Base-by-base conservation (phyloP, 345 rosid genomes). In the Zanthoxylum bungeanum region DNA sequence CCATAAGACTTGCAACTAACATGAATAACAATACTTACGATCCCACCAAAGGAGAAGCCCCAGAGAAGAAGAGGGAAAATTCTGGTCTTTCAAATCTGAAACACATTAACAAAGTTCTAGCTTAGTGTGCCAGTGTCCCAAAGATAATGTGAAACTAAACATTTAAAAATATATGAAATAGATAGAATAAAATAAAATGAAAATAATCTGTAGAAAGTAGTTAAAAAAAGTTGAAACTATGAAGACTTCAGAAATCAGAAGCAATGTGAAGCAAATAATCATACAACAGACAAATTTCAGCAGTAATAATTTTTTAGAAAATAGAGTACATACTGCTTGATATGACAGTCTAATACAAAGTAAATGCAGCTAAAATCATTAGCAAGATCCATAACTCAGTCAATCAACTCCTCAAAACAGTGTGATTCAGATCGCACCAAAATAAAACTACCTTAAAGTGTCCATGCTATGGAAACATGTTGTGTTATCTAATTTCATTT, bases 1-100 rank as follows among this genome's bases (percentile, higher is more conserved):
- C 37, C 31, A 10, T 9, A 1, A 22, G 44, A 63, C 31, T 34
- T 68, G 57, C 10, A 31, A 55, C 36, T 34, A 56, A 70, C 24
- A 71, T 4, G 51, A 58, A 37, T 37, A 60, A 47, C 37, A 75
- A 59, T 40, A 87, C 98, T 76, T 87, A 91, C 96, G 81, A 77
- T 86, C 98, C 98, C 40, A 68, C 87, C 61, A 92, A 80, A 52
- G 79, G 87, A 64, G 91, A 81, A 14, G 91, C 93, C 77, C 93
- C 98, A 40, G 98, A 89, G 61, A 95, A 79, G 3, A 86, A 11
- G 33, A 81, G 88, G 65, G 99, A 89, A 72, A 95, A 91, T 72
- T 92, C 99, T 27, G 90, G 85, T 66, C 98, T 87, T 75, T 89
- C 89, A 79, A 91, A 92, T 75, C 99, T 95, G 91, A 66, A 79